Evolutionary conservation across 331 rosid genomes (phyloP), one percentile per base, ranked within the genome.

Genomic region (Pyrus hybrid): DNA sequence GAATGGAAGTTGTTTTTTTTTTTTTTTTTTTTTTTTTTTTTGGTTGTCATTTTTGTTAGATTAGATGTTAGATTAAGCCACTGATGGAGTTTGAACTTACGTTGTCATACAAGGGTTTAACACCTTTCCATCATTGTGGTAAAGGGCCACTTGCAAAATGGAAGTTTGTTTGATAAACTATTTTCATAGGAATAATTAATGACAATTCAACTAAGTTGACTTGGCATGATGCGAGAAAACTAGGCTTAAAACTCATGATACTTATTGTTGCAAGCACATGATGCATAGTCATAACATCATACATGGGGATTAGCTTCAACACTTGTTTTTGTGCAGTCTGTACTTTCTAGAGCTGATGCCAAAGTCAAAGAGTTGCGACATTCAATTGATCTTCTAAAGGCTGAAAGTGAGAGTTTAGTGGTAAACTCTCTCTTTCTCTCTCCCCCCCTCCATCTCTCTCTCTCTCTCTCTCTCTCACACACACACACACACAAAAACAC

Each of bases 331-430:
- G 62, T 87, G 86, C 84, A 94, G 99, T 28, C 96, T 69, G 70
- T 91, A 82, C 80, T 87, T 79, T 53, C 89, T 33, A 86, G 77
- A 83, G 99, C 95, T 57, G 87, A 82, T 78, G 87, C 76, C 57
- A 84, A 83, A 79, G 91, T 88, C 64, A 85, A 81, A 81, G 95
- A 85, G 74, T 72, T 94, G 82, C 87, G 85, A 16, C 86, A 87
- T 83, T 80, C 91, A 57, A 57, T 90, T 81, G 92, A 90, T 68
- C 79, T 80, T 56, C 73, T 94, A 11, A 91, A 87, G 85, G 85
- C 87, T 35, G 95, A 90, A 86, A 81, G 90, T 80, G 93, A 84
- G 83, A 86, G 78, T 81, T 81, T 90, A 78, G 96, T 91, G 97
- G 98, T 94, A 80, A 76, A 56, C 20, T 53, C 63, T 20, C 28